Evolutionary conservation across 2,329 filamentous ascomycete genomes (phyloP).

Genomic region (Bipolaris victoriae): DNA sequence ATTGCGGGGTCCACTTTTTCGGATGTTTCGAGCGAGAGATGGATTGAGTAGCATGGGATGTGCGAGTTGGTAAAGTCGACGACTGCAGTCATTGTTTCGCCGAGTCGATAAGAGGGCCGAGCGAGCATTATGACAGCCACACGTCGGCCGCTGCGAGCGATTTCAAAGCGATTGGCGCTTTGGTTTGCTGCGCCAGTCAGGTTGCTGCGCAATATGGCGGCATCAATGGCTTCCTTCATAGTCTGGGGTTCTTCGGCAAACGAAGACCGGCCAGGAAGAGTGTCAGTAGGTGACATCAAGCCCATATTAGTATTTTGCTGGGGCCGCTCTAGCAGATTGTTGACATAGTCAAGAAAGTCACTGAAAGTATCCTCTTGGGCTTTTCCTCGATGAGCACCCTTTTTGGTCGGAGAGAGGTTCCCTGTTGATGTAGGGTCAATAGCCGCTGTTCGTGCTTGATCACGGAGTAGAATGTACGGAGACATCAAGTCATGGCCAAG

Average conservation of each 20-base stretch:
- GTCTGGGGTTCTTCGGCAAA: conserved; percentile 65
- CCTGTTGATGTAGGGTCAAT: conserved; percentile 34
- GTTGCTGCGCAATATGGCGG: conserved; percentile 76
- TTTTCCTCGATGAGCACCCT: conserved; percentile 22
- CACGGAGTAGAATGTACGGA: conserved; percentile 86
- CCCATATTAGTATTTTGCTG: conserved; percentile 52
- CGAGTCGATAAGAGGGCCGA: conserved; percentile 84
- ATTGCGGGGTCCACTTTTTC: conserved; percentile 82
- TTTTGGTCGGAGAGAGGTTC: conserved; percentile 26
- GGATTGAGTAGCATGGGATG: conserved; percentile 83
- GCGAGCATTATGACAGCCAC: conserved; percentile 90
- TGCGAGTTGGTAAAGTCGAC: conserved; percentile 82
- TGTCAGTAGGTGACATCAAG: conserved; percentile 76
- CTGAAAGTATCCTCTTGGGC: conserved; percentile 53
- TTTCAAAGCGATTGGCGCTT: conserved; percentile 92
- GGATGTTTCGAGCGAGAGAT: conserved; percentile 81
- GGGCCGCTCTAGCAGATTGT: conserved; percentile 53
- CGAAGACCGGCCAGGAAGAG: conserved; percentile 55
- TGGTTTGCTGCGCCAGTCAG: conserved; percentile 70
- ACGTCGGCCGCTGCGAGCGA: conserved; percentile 87
- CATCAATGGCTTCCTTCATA: conserved; percentile 85
- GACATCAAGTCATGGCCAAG: conserved; percentile 93
- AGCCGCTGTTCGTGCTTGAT: conserved; percentile 68
- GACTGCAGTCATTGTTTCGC: conserved; percentile 82
- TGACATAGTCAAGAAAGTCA: conserved; percentile 54